Percentiles rank a stretch among this genome's conserved stretches.
phyloP scores from a whole-genome alignment of 202 grass and related monocot species.

The Panicum hallii region DNA sequence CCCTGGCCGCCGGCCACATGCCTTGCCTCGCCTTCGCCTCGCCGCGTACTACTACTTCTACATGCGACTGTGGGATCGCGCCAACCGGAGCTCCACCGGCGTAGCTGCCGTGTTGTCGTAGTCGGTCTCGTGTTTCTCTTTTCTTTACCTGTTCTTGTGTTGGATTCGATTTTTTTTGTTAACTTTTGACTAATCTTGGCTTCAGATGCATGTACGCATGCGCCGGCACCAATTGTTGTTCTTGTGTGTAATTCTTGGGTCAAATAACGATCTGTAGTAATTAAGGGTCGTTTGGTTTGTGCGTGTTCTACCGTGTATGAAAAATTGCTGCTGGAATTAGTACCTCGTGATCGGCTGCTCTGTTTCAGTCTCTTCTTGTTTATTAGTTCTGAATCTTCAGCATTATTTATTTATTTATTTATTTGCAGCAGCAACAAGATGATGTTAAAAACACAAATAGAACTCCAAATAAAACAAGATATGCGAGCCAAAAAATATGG shows the following conservation, averaged over 20 bases:
- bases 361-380: background rate
- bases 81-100: slow-evolving; percentile 1
- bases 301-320: background rate
- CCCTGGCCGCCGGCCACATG: background rate
- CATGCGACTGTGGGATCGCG: background rate
- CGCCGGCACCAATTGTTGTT: background rate
- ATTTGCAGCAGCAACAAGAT: too few relatives aligned
- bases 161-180: background rate
- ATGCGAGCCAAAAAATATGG: too few relatives aligned
- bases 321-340: background rate
- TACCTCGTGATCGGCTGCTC: background rate
- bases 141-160: background rate
- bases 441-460: too few relatives aligned
- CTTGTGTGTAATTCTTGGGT: background rate
- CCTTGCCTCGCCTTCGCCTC: too few relatives aligned
- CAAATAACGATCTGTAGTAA: background rate
- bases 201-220: background rate
- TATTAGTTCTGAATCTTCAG: background rate
- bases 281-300: background rate
- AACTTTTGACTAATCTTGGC: background rate
- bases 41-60: background rate
- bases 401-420: too few relatives aligned
- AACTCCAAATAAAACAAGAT: too few relatives aligned
- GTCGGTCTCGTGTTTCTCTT: background rate
- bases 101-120: background rate